These are phyloP conservation scores for Apiotrichum brassicae DNA, from an alignment of 1,284 basidiomycete species.

Conservation along the genomic window DNA sequence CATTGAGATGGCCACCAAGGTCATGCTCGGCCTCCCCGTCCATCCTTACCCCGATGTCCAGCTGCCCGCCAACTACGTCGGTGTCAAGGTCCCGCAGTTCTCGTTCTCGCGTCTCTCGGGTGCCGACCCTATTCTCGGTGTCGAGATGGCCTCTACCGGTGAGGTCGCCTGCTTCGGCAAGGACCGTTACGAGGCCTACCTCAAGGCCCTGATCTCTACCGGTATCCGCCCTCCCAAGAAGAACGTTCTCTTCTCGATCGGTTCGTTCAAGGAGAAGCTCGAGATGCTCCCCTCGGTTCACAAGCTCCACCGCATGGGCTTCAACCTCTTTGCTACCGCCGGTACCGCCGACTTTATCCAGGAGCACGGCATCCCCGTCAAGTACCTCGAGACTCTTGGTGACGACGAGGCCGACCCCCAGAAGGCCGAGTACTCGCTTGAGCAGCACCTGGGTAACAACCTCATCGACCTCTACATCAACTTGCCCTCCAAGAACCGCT, in stretches of 20 bases:
- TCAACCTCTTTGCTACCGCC: conserved; percentile 93
- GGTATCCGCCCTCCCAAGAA: conserved; percentile 84
- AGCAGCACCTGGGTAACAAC: conserved; percentile 90
- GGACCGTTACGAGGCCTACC: conserved; percentile 97
- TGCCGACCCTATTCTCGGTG: conserved; percentile 95
- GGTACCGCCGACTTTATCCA: conserved; percentile 96
- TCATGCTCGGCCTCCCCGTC: conserved; percentile 87
- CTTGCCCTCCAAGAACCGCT: conserved; percentile 95
- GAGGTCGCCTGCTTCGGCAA: conserved; percentile 97
- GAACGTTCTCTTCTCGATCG: conserved; percentile 49
- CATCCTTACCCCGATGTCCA: conserved; percentile 83
- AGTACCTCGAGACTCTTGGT: conserved; percentile 83
- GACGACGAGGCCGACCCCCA: conserved; percentile 69
- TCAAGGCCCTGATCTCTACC: conserved; percentile 94
- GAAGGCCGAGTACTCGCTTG: conserved; percentile 92
- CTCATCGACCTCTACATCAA: conserved; percentile 99
- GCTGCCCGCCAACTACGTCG: conserved; percentile 87
- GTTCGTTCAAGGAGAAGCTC: conserved; percentile 95
- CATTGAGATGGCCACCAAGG: conserved; percentile 97
- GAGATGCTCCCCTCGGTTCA: conserved; percentile 95
- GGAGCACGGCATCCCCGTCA: conserved; percentile 52
- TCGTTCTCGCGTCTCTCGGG: conserved; percentile 92
- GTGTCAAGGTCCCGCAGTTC: conserved; percentile 98
- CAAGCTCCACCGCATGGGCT: conserved; percentile 88
- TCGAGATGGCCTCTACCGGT: conserved; percentile 99